phyloP scores from a whole-genome alignment of 2,329 filamentous ascomycete species.

The Ophiostoma sp. region DNA sequence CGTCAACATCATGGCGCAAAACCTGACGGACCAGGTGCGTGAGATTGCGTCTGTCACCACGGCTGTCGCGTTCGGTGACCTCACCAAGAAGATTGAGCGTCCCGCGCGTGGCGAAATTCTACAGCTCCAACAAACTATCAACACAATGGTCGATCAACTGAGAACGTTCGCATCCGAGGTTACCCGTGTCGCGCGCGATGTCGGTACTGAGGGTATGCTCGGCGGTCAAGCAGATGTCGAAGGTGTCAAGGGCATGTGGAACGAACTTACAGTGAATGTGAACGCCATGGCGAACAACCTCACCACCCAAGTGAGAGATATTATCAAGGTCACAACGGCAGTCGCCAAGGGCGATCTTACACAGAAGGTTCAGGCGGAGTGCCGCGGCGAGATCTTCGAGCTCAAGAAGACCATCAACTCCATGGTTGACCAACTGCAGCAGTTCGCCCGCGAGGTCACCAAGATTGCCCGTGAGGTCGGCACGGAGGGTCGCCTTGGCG shows the following conservation, averaged over 20 bases:
- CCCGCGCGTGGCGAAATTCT: constrained; percentile 80
- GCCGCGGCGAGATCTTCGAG: constrained; percentile 86
- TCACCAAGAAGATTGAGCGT: constrained; percentile 81
- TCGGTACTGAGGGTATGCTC: constrained; percentile 79
- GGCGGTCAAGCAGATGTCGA: constrained; percentile 82
- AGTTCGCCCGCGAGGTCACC: constrained; percentile 95
- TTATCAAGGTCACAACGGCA: constrained; percentile 76
- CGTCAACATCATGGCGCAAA: constrained; percentile 82
- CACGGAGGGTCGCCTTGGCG: constrained; percentile 89
- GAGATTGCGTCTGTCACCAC: constrained; percentile 84
- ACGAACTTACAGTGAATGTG: constrained; percentile 80
- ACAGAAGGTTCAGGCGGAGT: constrained; percentile 92
- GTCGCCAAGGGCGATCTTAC: constrained; percentile 85
- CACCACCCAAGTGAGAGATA: constrained; percentile 89
- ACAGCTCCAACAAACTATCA: constrained; percentile 81
- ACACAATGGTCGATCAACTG: constrained; percentile 86
- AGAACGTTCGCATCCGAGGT: constrained; percentile 83
- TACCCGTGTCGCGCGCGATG: constrained; percentile 77
- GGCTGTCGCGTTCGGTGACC: constrained; percentile 77
- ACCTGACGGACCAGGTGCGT: constrained; percentile 79
- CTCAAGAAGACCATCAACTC: constrained; percentile 98
- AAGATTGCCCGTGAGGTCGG: constrained; percentile 96
- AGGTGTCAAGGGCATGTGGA: constrained; percentile 86
- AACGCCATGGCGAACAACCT: constrained; percentile 87
- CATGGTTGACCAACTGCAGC: constrained; percentile 97